Conservation (phyloP, 163 green algal species). For the Scenedesmus sp. region DNA sequence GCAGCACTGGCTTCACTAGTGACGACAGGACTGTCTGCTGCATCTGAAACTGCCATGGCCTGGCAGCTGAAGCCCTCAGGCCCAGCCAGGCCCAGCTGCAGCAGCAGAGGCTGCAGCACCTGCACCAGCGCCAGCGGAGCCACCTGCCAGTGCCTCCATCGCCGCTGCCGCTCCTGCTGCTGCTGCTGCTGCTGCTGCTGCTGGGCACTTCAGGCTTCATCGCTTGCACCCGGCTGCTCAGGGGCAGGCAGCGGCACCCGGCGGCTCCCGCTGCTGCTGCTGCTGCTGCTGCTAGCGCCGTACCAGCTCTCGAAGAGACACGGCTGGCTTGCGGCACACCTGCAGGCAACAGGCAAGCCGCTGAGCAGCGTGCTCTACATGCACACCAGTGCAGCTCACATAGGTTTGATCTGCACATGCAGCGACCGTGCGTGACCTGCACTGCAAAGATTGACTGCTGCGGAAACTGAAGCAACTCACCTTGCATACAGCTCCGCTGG, state of each 20-base stretch:
- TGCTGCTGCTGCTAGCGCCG: not conserved
- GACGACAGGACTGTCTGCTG: not conserved
- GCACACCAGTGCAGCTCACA: too few species aligned
- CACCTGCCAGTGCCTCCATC: not conserved
- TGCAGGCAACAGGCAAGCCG: not conserved
- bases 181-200: not conserved
- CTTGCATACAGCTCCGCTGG: not conserved
- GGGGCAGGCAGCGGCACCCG: not conserved
- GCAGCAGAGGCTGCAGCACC: not conserved
- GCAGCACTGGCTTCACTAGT: not conserved
- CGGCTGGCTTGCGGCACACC: not conserved
- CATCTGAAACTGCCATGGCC: not conserved
- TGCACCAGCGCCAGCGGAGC: not conserved
- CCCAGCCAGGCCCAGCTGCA: not conserved
- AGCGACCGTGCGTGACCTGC: not conserved
- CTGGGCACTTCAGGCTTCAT: not conserved
- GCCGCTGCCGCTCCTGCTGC: not conserved
- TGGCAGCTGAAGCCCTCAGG: not conserved
- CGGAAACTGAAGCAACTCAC: not conserved
- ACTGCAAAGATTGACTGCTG: not conserved
- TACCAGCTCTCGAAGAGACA: not conserved
- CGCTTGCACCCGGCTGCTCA: not conserved
- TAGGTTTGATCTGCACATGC: not conserved
- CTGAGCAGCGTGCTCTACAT: too few species aligned
- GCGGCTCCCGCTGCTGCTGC: not conserved